Conservation (phyloP, 768 basidiomycete genomes). For the Leccinum barrowsii region DNA sequence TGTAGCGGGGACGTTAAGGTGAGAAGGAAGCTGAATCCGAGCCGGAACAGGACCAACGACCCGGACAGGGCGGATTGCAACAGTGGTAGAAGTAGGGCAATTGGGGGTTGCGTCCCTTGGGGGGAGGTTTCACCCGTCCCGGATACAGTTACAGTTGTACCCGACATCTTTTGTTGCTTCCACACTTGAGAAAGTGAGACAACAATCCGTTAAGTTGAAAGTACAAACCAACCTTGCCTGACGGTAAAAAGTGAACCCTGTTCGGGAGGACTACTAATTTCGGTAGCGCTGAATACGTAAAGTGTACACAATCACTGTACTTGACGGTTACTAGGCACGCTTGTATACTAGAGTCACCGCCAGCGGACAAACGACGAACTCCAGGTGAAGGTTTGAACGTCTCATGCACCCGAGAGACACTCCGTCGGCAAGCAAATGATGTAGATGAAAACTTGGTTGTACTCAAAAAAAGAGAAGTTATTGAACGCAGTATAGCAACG, state of each 20-base stretch:
- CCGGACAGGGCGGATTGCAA: slow-evolving; percentile 8
- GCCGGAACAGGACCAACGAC: slow-evolving; percentile 12
- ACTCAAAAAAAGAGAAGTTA: too few species aligned
- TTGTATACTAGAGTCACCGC: too few species aligned
- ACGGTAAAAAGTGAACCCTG: neutral
- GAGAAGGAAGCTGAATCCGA: slow-evolving; percentile 13
- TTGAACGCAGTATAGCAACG: neutral
- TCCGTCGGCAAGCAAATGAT: too few species aligned
- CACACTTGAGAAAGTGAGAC: neutral
- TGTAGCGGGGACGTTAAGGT: slow-evolving; percentile 16
- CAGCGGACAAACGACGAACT: too few species aligned
- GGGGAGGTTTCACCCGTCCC: neutral
- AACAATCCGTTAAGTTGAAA: neutral
- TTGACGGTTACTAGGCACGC: too few species aligned
- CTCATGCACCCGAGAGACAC: too few species aligned
- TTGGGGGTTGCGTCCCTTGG: slow-evolving; percentile 18
- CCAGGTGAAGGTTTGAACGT: too few species aligned
- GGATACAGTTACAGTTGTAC: neutral
- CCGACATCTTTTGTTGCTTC: slow-evolving; percentile 3
- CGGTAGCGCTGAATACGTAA: neutral
- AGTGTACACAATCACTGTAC: too few species aligned
- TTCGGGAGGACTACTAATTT: neutral
- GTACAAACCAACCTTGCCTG: neutral
- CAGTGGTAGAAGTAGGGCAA: slow-evolving; percentile 22
- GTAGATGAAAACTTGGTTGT: too few species aligned